These are phyloP conservation scores for Tuber microsphaerosporum DNA, from an alignment of 495 filamentous ascomycete genomes.

Conservation along the genomic window DNA sequence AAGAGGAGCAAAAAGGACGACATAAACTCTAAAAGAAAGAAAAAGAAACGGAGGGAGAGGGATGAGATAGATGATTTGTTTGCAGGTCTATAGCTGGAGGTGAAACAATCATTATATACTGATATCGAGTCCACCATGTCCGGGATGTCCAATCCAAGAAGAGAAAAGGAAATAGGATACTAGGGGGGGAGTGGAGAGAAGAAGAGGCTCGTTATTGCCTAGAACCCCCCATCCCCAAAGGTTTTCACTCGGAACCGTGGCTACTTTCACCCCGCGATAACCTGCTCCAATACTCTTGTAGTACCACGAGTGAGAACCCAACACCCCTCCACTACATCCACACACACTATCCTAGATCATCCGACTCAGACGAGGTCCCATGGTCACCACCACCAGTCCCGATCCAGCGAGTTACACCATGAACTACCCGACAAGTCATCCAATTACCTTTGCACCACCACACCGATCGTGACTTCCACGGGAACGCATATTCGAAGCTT, in stretches of 20 bases:
- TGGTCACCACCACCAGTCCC: no score
- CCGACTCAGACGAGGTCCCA: no score
- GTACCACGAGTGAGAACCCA: background rate
- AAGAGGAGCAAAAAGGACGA: slow-evolving; percentile 24
- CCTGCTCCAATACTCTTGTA: background rate
- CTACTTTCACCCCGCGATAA: background rate
- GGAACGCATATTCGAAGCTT: no score
- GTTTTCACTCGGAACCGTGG: slow-evolving; percentile 9
- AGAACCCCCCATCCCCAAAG: background rate
- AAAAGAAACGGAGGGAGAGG: slow-evolving; percentile 48
- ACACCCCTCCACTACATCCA: no score
- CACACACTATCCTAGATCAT: no score
- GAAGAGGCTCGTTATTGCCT: background rate
- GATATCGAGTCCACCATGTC: no score
- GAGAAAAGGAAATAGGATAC: no score
- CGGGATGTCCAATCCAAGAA: no score
- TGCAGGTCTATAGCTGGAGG: slow-evolving; percentile 46
- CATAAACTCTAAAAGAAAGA: slow-evolving; percentile 45
- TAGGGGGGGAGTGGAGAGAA: background rate
- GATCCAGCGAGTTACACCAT: no score
- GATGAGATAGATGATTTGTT: slow-evolving; percentile 62
- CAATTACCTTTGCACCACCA: no score
- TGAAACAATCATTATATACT: background rate
- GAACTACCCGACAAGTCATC: no score
- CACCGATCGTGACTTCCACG: no score